A percentile compares a stretch with the other conserved stretches of the same genome.
phyloP scores from a whole-genome alignment of 2,329 filamentous ascomycete species.

The Colletotrichum cordylinicola region DNA sequence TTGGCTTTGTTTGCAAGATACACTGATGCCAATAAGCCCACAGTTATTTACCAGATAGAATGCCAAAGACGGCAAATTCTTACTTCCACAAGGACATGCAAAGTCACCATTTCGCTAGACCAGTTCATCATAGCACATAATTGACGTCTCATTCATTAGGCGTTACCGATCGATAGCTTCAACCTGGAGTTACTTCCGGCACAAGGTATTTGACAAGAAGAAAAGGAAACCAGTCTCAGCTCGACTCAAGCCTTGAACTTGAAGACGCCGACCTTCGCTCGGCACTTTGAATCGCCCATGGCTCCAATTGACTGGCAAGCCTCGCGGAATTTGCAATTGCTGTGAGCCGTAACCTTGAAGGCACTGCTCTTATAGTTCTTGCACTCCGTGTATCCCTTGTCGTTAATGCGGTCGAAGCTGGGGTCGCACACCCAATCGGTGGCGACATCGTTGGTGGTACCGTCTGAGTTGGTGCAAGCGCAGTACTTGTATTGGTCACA shows the following conservation, averaged over 20 bases:
- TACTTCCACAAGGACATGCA: accelerated
- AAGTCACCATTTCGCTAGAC: accelerated
- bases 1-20: not conserved
- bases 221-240: not conserved
- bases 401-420: not conserved
- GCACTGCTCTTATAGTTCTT: not conserved
- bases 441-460: accelerated
- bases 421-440: not conserved
- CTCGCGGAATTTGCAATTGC: not conserved
- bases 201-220: not conserved
- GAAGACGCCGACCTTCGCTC: not conserved
- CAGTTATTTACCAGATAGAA: accelerated
- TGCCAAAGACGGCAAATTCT: accelerated
- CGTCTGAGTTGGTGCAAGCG: accelerated
- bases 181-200: not conserved
- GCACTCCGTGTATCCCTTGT: not conserved
- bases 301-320: accelerated
- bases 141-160: not conserved
- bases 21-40: not conserved
- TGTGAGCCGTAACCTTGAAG: not conserved
- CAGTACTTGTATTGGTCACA: not conserved
- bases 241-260: not conserved
- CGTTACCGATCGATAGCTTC: not conserved
- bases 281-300: not conserved
- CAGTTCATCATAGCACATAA: not conserved